These are phyloP conservation scores for Leccinum subspadiceum DNA, from an alignment of 1,284 basidiomycete species.

Conservation along the genomic window DNA sequence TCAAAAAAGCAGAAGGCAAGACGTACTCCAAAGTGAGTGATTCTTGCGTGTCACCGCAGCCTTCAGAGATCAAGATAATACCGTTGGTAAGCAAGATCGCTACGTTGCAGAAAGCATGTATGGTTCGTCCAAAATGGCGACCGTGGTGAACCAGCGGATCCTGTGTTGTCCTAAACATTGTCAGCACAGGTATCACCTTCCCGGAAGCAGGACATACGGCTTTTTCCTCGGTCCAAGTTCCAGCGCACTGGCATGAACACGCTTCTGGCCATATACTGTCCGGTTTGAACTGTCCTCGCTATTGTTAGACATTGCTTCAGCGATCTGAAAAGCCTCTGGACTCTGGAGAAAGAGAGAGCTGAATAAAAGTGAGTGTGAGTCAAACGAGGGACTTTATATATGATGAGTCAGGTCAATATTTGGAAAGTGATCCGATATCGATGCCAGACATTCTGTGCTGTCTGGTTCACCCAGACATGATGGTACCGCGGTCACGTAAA, in stretches of 20 bases:
- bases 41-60: not conserved
- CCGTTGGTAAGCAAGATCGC: not conserved
- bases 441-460: not conserved
- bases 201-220: not conserved
- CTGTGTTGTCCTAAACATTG: not conserved
- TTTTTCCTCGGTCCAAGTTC: not conserved
- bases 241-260: not conserved
- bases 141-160: not conserved
- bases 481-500: not conserved
- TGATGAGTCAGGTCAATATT: not conserved
- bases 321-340: not conserved
- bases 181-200: not conserved
- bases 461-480: not conserved
- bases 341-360: not conserved
- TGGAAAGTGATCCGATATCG: not conserved
- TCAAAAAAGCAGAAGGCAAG: not conserved
- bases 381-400: not conserved
- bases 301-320: not conserved
- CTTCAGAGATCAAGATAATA: not conserved
- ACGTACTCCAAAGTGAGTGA: not conserved
- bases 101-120: too few species aligned
- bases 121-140: not conserved
- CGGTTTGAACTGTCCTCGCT: not conserved
- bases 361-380: not conserved
- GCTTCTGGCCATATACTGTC: not conserved